Evolutionary conservation across 2,329 filamentous ascomycete genomes (phyloP).

Genomic region (Cytospora paraplurivora): DNA sequence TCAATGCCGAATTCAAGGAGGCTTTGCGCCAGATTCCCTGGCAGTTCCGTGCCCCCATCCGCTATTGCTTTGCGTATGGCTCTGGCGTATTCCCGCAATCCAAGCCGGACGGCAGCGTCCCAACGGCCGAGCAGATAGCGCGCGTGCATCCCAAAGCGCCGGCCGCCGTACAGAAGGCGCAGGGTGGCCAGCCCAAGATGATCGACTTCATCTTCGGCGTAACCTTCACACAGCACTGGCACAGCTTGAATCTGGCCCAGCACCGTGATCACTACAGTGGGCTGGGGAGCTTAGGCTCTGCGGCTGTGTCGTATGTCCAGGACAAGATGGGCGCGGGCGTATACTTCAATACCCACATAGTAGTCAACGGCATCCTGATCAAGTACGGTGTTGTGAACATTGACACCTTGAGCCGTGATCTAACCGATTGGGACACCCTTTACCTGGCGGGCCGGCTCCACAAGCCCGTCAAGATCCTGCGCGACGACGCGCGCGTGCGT

Average conservation of each 20-base stretch:
- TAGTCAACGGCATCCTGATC: conserved; percentile 91
- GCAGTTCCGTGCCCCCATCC: conserved; percentile 89
- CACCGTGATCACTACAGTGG: conserved; percentile 92
- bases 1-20: conserved; percentile 95
- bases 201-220: conserved; percentile 99
- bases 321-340: conserved; percentile 89
- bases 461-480: conserved; percentile 96
- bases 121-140: conserved; percentile 58
- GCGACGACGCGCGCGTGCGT: conserved; percentile 88
- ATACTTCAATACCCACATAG: conserved; percentile 96
- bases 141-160: conserved; percentile 82
- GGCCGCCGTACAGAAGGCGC: conserved; percentile 77
- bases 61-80: conserved; percentile 96
- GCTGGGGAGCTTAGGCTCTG: conserved; percentile 81
- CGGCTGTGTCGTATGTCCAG: conserved; percentile 80
- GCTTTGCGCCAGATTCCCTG: conserved; percentile 83
- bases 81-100: conserved; percentile 92
- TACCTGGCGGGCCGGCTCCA: conserved; percentile 96
- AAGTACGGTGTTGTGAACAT: conserved; percentile 98
- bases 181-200: conserved; percentile 89
- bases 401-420: conserved; percentile 82
- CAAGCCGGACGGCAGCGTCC: conserved; percentile 49
- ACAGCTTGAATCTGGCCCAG: conserved; percentile 86
- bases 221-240: conserved; percentile 93
- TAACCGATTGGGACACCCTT: conserved; percentile 89